Evolutionary conservation across 768 basidiomycete species (phyloP).

Genomic region (Russula vinacea): DNA sequence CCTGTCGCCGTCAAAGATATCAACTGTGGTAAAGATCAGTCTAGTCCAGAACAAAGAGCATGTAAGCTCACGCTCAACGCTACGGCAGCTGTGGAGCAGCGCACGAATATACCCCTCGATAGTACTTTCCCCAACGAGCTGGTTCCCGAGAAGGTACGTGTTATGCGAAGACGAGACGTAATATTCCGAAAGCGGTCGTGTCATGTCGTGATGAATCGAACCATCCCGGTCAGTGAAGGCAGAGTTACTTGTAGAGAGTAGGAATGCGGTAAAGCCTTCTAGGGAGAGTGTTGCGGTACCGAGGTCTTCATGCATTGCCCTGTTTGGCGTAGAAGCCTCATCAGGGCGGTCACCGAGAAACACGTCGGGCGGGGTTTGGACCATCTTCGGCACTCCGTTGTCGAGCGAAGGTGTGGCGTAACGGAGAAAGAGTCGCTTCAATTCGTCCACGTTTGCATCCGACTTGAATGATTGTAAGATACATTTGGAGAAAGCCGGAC

Average conservation of each 20-base stretch:
- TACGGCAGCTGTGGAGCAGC: constrained; percentile 84
- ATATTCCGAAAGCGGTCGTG: constrained; percentile 81
- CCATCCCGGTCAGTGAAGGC: constrained; percentile 52
- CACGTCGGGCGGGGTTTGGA: constrained; percentile 35
- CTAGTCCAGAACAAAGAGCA: background rate
- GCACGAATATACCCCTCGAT: constrained; percentile 93
- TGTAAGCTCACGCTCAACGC: constrained; percentile 74
- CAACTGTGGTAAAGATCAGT: constrained; percentile 53
- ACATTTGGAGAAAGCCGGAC: constrained; percentile 36
- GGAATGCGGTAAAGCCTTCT: constrained; percentile 72
- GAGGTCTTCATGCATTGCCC: constrained; percentile 15
- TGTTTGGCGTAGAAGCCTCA: constrained; percentile 14
- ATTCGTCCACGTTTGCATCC: constrained; percentile 33
- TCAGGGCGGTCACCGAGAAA: constrained; percentile 24
- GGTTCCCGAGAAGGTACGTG: constrained; percentile 84
- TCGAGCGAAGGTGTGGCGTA: constrained; percentile 35
- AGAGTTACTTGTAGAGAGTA: constrained; percentile 76
- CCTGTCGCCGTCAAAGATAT: constrained; percentile 83
- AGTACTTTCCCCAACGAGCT: constrained; percentile 83
- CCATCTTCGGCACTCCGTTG: constrained; percentile 16
- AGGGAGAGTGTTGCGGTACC: constrained; percentile 40
- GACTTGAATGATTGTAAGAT: constrained; percentile 34
- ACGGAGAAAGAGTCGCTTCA: constrained; percentile 41
- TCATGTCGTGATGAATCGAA: constrained; percentile 79
- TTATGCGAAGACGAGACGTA: constrained; percentile 90